phyloP scores from a whole-genome alignment of 2,329 filamentous ascomycete genomes.

The Pseudocercospora musae region DNA sequence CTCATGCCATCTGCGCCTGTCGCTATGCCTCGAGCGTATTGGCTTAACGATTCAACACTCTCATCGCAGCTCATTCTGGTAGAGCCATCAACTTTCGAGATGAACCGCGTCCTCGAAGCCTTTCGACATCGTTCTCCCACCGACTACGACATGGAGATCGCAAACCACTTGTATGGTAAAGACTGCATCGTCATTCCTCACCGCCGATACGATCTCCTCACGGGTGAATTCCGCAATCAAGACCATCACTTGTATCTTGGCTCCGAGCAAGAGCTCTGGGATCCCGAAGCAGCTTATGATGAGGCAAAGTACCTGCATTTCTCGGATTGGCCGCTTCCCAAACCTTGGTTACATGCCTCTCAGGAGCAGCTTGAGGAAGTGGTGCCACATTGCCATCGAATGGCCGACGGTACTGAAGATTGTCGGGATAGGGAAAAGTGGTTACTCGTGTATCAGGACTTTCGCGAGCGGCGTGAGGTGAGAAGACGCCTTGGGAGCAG shows the following conservation, averaged over 20 bases:
- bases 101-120: slow-evolving; percentile 38
- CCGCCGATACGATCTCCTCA: slow-evolving; percentile 58
- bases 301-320: slow-evolving; percentile 69
- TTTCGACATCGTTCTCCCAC: slow-evolving; percentile 38
- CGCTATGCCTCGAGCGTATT: slow-evolving; percentile 68
- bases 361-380: background rate
- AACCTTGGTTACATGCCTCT: slow-evolving; percentile 48
- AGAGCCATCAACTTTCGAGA: slow-evolving; percentile 48
- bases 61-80: slow-evolving; percentile 59
- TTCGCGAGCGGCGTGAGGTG: background rate
- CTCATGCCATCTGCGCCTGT: slow-evolving; percentile 58
- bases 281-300: slow-evolving; percentile 53
- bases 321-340: slow-evolving; percentile 68
- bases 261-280: slow-evolving; percentile 52
- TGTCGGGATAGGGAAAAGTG: slow-evolving; percentile 3
- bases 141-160: slow-evolving; percentile 64
- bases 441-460: slow-evolving; percentile 4
- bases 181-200: slow-evolving; percentile 62
- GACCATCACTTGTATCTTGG: slow-evolving; percentile 54
- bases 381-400: slow-evolving; percentile 2
- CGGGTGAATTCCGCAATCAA: slow-evolving; percentile 58
- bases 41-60: slow-evolving; percentile 46
- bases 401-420: background rate
- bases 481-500: background rate
- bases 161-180: slow-evolving; percentile 60